A percentile compares a stretch with the other conserved stretches of the same genome.
These are phyloP conservation scores for Cytospora mali DNA, from an alignment of 2,329 filamentous ascomycete genomes.

Conservation along the genomic window DNA sequence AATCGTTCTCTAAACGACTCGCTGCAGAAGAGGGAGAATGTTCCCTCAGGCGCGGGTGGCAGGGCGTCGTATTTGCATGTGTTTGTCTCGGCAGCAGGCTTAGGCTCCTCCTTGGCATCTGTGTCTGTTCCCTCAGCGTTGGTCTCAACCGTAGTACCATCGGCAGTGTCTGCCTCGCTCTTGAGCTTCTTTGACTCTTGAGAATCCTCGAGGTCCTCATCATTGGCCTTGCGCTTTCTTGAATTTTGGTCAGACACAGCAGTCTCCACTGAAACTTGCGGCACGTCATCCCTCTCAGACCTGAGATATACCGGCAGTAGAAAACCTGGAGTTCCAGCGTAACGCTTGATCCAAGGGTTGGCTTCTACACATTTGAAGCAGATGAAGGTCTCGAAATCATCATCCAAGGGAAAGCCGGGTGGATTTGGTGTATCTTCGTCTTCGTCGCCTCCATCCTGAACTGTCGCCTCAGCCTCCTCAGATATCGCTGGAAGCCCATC, in stretches of 20 bases:
- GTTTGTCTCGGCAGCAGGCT: slow-evolving; percentile 25
- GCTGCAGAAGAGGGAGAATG: slow-evolving; percentile 82
- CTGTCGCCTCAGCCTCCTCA: slow-evolving; percentile 48
- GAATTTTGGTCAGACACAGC: slow-evolving; percentile 29
- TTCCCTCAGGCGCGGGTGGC: slow-evolving; percentile 54
- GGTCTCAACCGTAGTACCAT: slow-evolving; percentile 25
- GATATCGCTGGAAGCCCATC: slow-evolving; percentile 51
- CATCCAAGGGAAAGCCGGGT: slow-evolving; percentile 83
- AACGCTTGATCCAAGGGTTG: slow-evolving; percentile 88
- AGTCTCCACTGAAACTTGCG: slow-evolving; percentile 15
- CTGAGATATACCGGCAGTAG: slow-evolving; percentile 67
- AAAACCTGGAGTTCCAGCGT: slow-evolving; percentile 80
- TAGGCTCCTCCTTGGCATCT: slow-evolving; percentile 26
- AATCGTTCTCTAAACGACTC: slow-evolving; percentile 78
- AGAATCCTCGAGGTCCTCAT: slow-evolving; percentile 46
- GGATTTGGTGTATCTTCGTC: slow-evolving; percentile 71
- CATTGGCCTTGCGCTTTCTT: slow-evolving; percentile 70
- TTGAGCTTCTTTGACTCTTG: slow-evolving; percentile 55
- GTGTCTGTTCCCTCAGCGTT: slow-evolving; percentile 19
- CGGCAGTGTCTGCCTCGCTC: slow-evolving; percentile 41
- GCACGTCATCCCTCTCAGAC: slow-evolving; percentile 31
- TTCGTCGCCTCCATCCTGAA: slow-evolving; percentile 43
- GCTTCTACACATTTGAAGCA: slow-evolving; percentile 93
- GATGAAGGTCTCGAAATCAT: slow-evolving; percentile 85
- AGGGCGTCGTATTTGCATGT: slow-evolving; percentile 65